A percentile compares a stretch with the other conserved stretches of the same genome.
Evolutionary conservation across 495 filamentous ascomycete genomes (phyloP).

Genomic region (Penicillium roqueforti): DNA sequence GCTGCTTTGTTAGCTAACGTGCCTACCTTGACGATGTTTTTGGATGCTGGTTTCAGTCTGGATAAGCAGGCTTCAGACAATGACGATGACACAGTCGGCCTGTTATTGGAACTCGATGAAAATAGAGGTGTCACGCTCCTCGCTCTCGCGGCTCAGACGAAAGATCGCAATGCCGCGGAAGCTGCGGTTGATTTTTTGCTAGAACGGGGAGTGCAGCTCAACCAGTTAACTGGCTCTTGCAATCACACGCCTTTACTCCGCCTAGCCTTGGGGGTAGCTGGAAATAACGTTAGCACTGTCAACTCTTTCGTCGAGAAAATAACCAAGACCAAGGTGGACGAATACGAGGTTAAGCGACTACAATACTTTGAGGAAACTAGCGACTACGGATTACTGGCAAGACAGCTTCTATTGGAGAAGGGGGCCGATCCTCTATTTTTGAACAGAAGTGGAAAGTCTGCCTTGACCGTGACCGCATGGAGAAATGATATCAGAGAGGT

Average conservation of each 20-base stretch:
- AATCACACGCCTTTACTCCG: neutral
- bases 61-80: too few species aligned
- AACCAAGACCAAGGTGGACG: too few species aligned
- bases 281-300: too few species aligned
- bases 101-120: neutral
- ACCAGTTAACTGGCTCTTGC: neutral
- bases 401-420: neutral
- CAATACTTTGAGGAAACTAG: too few species aligned
- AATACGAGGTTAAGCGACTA: too few species aligned
- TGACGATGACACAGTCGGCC: too few species aligned
- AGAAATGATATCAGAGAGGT: neutral
- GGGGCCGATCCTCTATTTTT: neutral
- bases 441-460: neutral
- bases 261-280: neutral
- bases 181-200: neutral
- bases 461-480: neutral
- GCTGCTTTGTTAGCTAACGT: neutral
- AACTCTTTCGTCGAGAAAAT: too few species aligned
- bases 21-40: neutral
- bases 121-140: neutral
- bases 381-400: neutral
- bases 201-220: neutral
- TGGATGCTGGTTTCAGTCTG: neutral
- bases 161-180: neutral
- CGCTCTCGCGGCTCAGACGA: neutral